A percentile compares a stretch with the other conserved stretches of the same genome.
Evolutionary conservation across 345 rosid genomes (phyloP).

Genomic region (rapeseed (Brassica napus)): Da-Ae NC_063451.1:2623001-2623500

Average conservation of each 20-base stretch:
- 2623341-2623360: neutral
- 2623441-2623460: too few relatives aligned
- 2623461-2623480: too few relatives aligned
- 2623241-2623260: conserved; percentile 69
- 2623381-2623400: too few relatives aligned
- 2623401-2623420: too few relatives aligned
- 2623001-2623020: conserved; percentile 54
- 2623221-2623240: conserved; percentile 71
- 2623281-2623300: neutral
- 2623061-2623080: neutral
- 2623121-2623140: neutral
- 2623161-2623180: conserved; percentile 68
- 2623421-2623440: too few relatives aligned
- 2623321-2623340: neutral
- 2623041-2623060: conserved; percentile 52
- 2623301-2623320: neutral
- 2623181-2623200: conserved; percentile 64
- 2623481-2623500: neutral
- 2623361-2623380: neutral
- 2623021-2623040: conserved; percentile 66
- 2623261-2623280: conserved; percentile 41
- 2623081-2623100: neutral
- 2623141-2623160: conserved; percentile 51
- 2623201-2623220: conserved; percentile 68
- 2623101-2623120: neutral